Percentiles rank a stretch among this genome's conserved stretches.
Conservation (phyloP, 169 alveolate genomes). For the Cryptosporidium bovis region DNA sequence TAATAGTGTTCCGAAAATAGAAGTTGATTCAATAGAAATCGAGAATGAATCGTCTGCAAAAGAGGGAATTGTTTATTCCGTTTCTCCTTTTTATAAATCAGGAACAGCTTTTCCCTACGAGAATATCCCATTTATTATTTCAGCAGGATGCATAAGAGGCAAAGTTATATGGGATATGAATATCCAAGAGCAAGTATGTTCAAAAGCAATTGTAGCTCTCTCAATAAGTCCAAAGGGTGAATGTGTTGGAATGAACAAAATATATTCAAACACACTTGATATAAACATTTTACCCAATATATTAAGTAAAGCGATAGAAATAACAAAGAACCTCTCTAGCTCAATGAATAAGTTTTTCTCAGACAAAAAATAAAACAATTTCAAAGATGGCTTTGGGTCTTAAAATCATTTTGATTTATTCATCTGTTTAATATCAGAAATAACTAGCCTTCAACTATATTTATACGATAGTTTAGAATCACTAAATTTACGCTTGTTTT, state of each 20-base stretch:
- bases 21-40: neutral
- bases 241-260: slow-evolving; percentile 37
- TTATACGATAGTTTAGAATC: neutral
- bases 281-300: slow-evolving; percentile 26
- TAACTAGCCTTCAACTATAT: neutral
- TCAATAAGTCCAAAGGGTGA: slow-evolving; percentile 38
- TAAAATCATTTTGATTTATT: neutral
- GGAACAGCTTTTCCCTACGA: slow-evolving; percentile 42
- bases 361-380: neutral
- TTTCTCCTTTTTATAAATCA: slow-evolving; percentile 18
- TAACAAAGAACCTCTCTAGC: slow-evolving; percentile 15
- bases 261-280: slow-evolving; percentile 51
- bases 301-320: slow-evolving; percentile 29
- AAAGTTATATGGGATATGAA: slow-evolving; percentile 71
- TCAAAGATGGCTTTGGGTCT: too few relatives aligned
- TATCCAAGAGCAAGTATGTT: slow-evolving; percentile 50
- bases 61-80: slow-evolving; percentile 1
- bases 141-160: slow-evolving; percentile 61
- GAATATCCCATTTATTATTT: slow-evolving; percentile 33
- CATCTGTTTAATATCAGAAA: neutral
- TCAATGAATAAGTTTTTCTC: slow-evolving; percentile 37
- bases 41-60: neutral
- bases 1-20: slow-evolving; percentile 2
- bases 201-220: slow-evolving; percentile 54
- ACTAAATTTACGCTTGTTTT: neutral